Evolutionary conservation across 2,329 filamentous ascomycete genomes (phyloP).

Genomic region (Fusarium pseudonygamai): DNA sequence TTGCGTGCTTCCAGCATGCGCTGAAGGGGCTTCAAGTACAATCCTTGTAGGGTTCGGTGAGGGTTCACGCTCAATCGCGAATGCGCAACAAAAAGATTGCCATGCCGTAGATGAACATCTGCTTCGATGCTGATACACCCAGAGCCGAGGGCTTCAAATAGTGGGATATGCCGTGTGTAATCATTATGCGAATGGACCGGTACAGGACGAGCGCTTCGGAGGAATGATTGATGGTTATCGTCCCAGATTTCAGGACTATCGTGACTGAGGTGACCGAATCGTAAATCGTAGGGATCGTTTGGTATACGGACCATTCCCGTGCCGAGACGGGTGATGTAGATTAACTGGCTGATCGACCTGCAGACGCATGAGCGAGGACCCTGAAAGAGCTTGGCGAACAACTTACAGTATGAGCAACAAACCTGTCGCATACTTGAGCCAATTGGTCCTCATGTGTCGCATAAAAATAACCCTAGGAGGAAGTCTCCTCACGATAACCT

Average conservation of each 20-base stretch:
- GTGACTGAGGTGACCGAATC: constrained; percentile 2
- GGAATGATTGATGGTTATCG: constrained; percentile 9
- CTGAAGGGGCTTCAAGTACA: constrained; percentile 9
- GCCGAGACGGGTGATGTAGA: background rate
- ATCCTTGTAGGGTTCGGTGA: background rate
- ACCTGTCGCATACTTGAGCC: background rate
- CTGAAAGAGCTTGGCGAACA: background rate
- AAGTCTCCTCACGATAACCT: background rate
- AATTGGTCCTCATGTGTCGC: background rate
- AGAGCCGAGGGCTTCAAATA: constrained; percentile 17
- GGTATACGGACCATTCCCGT: background rate
- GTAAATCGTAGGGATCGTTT: constrained; percentile 22
- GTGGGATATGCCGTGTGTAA: constrained; percentile 11
- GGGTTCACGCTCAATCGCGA: background rate
- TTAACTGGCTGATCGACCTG: constrained; percentile 2
- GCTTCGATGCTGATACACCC: constrained; percentile 19
- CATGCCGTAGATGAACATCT: background rate
- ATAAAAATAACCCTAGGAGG: background rate
- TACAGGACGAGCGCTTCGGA: constrained; percentile 1
- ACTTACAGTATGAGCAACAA: background rate
- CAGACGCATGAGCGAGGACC: background rate
- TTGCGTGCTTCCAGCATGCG: constrained; percentile 15
- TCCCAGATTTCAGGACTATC: constrained; percentile 20
- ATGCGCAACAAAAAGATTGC: background rate
- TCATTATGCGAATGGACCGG: constrained; percentile 20